A percentile compares a stretch with the other conserved stretches of the same genome.
Evolutionary conservation across 2,329 filamentous ascomycete species (phyloP).

Genomic region (Mariannaea sp.): DNA sequence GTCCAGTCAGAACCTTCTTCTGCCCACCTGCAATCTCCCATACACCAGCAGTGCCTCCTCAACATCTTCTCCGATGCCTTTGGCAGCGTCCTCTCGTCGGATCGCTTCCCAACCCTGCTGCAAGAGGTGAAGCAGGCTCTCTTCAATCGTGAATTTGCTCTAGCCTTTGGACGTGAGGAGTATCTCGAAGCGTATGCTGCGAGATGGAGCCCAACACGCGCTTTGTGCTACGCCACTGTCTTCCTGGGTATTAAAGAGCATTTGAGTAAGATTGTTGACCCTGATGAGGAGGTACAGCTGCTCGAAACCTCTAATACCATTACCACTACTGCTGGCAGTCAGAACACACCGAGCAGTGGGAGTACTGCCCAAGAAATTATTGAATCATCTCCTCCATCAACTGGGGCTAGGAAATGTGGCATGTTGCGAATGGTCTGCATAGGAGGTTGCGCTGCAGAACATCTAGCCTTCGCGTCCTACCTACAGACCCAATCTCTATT

Average conservation of each 20-base stretch:
- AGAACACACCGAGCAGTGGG: background rate
- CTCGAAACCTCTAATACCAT: background rate
- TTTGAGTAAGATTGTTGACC: conserved; percentile 37
- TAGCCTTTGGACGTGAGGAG: conserved; percentile 74
- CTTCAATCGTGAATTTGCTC: conserved; percentile 81
- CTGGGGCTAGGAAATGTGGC: conserved; percentile 4
- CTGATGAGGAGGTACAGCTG: background rate
- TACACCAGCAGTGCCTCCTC: conserved; percentile 69
- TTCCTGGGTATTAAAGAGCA: conserved; percentile 47
- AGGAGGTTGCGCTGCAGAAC: conserved; percentile 65
- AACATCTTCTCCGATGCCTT: conserved; percentile 75
- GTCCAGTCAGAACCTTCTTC: conserved; percentile 17
- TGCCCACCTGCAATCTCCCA: conserved; percentile 25
- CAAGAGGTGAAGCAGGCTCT: conserved; percentile 86
- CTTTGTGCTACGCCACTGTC: conserved; percentile 76
- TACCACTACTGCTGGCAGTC: background rate
- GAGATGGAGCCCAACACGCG: conserved; percentile 87
- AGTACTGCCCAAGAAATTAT: background rate
- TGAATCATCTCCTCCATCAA: background rate
- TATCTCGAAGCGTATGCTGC: conserved; percentile 83
- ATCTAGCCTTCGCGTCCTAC: conserved; percentile 58
- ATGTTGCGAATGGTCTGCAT: conserved; percentile 52
- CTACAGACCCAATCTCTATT: conserved; percentile 38
- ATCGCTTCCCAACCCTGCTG: conserved; percentile 60
- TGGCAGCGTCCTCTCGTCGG: conserved; percentile 51